These are phyloP conservation scores for Mucuna pruriens DNA, from an alignment of 306 rosid genomes.

Conservation along the genomic window DNA sequence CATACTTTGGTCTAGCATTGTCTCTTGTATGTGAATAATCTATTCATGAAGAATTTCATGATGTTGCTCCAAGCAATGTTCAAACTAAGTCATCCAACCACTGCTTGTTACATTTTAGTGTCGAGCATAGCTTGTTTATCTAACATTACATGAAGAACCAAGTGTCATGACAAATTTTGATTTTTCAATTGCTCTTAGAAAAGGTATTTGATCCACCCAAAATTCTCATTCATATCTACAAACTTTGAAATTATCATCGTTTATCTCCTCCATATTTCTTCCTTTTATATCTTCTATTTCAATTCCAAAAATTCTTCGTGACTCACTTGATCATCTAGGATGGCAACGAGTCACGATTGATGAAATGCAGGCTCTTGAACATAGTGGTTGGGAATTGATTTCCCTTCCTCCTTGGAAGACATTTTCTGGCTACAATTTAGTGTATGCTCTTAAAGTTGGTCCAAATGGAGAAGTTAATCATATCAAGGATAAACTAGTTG, in stretches of 20 bases:
- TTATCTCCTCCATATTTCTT: not conserved
- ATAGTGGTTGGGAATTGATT: not conserved
- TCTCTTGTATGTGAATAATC: not conserved
- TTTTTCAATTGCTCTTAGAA: no score
- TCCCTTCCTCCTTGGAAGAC: not conserved
- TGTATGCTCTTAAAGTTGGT: not conserved
- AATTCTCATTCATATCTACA: not conserved
- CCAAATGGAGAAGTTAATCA: not conserved
- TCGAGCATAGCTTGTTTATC: not conserved
- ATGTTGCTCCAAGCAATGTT: not conserved
- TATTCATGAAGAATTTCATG: not conserved
- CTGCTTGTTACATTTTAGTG: not conserved
- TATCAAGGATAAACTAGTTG: not conserved
- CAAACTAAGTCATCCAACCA: not conserved
- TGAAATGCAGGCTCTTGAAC: not conserved
- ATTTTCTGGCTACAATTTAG: not conserved
- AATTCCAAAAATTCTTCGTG: not conserved
- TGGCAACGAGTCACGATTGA: not conserved
- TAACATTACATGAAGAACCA: not conserved
- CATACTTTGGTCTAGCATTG: not conserved
- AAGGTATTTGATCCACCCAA: not conserved
- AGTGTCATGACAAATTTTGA: not conserved
- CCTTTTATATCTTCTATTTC: not conserved
- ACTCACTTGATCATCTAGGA: not conserved
- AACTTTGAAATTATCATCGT: not conserved